A percentile compares a stretch with the other conserved stretches of the same genome.
These are phyloP conservation scores for Letharia columbiana DNA, from an alignment of 495 filamentous ascomycete genomes.

Conservation along the genomic window DNA sequence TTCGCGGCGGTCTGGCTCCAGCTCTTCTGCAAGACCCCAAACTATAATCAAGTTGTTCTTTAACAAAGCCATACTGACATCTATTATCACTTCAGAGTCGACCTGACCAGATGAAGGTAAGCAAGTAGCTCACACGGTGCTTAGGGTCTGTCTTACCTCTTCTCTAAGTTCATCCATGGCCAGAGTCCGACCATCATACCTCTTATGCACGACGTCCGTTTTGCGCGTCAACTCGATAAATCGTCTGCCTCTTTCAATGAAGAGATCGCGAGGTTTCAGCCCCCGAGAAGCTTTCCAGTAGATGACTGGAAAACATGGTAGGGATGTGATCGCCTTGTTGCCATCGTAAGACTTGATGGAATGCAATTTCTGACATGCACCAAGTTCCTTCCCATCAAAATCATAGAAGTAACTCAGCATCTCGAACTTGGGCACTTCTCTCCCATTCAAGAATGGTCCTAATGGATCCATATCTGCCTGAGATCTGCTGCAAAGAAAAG, in stretches of 20 bases:
- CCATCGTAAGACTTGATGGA: not conserved
- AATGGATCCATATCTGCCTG: not conserved
- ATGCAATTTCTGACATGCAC: not conserved
- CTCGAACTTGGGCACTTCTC: not conserved
- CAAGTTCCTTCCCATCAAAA: not conserved
- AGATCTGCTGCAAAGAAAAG: not conserved
- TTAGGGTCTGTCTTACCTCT: not conserved
- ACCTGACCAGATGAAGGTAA: not conserved
- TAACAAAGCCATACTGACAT: not conserved
- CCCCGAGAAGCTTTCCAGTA: not conserved
- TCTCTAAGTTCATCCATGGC: not conserved
- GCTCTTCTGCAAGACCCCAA: not conserved
- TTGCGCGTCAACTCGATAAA: not conserved
- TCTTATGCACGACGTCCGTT: not conserved
- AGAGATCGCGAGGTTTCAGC: not conserved
- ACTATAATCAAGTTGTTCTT: not conserved
- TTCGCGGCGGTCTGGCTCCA: not conserved
- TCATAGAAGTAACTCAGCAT: not conserved
- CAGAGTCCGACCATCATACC: not conserved
- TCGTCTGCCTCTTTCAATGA: not conserved
- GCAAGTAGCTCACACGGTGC: not conserved
- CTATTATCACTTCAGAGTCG: conserved; percentile 4
- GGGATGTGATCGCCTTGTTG: not conserved
- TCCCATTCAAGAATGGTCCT: not conserved
- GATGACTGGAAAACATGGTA: not conserved